Evolutionary conservation across 345 rosid genomes (phyloP), one percentile per base, ranked within the genome.

Genomic region (Trapa bicornis): DNA sequence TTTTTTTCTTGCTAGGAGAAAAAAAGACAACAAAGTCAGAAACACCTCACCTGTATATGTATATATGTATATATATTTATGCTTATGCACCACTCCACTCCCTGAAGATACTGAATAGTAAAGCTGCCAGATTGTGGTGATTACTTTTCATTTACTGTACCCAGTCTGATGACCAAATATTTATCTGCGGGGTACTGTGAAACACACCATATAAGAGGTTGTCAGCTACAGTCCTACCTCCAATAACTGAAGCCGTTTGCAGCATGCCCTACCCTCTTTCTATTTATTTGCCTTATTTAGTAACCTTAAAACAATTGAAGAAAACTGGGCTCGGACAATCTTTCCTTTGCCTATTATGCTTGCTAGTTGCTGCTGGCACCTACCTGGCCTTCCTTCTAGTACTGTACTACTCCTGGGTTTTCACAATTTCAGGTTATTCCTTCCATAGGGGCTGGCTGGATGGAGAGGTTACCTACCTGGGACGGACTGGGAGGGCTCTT

Each of bases 161-260:
- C 98, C 97, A 93, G 78, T 90, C 82, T 1, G 92, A 86, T 41
- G 85, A 82, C 98, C 97, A 90, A 53, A 81, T 82, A 77, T 90
- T 93, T 77, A 88, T 83, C 87, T 93, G 98, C 2, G 87, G 96
- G 61, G 97, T 93, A 79, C 88, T 87, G 75, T 79, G 80, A n/a
- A 47, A 33, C 33, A 33, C 33, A 35, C 41, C 61, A 36, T 16
- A 36, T 32, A 22, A 3, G 0, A n/a, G 47, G 52, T 61, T 3
- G 53, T 38, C 14, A 32, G 37, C 33, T n/a, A 22, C 29, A 22
- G 29, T 0, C 29, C 29, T 22, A 22, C 29, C 29, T 22, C 29
- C 29, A 22, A 22, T 22, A 22, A 22, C 29, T 22, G 29, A 22
- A 22, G 29, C 29, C 29, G 0, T 22, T 22, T 22, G 29, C 29